These are phyloP conservation scores for Globisporangium echinulatum DNA, from an alignment of 352 stramenopile genomes.

Conservation along the genomic window DNA sequence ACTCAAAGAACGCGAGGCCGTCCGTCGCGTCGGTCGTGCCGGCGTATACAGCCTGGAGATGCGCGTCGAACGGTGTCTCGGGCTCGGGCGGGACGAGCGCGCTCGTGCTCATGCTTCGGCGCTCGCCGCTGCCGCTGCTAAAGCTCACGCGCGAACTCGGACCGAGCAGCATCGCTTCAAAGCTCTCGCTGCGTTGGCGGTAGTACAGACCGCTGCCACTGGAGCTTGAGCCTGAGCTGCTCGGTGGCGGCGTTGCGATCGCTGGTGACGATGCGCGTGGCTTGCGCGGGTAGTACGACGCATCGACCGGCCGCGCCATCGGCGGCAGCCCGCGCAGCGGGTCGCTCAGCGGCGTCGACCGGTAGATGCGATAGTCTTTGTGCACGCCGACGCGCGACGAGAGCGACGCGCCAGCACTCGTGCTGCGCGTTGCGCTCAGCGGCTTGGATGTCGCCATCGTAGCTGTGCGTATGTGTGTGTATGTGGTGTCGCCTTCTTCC, in stretches of 20 bases:
- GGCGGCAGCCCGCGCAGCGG: slow-evolving; percentile 11
- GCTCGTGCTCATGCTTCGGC: background rate
- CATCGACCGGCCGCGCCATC: slow-evolving; percentile 12
- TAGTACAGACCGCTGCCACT: slow-evolving; percentile 5
- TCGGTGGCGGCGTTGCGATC: slow-evolving; percentile 1
- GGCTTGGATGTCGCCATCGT: slow-evolving; percentile 5
- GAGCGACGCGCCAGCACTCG: slow-evolving; percentile 8
- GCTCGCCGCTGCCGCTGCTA: background rate
- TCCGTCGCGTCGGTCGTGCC: slow-evolving; percentile 35
- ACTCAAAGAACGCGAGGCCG: slow-evolving; percentile 72
- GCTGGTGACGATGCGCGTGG: background rate
- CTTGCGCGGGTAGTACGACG: slow-evolving; percentile 12
- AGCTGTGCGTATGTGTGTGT: background rate
- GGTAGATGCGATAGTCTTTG: slow-evolving; percentile 17
- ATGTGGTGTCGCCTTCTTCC: background rate
- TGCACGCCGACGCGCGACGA: slow-evolving; percentile 14
- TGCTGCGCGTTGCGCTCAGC: slow-evolving; percentile 9
- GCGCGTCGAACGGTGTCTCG: slow-evolving; percentile 54
- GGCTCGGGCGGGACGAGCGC: background rate
- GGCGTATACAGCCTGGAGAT: slow-evolving; percentile 60
- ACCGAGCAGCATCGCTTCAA: slow-evolving; percentile 10
- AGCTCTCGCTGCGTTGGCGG: slow-evolving; percentile 16
- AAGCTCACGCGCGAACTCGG: slow-evolving; percentile 1
- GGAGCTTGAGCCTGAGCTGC: background rate
- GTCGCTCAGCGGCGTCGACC: slow-evolving; percentile 13